These are phyloP conservation scores for Botrytis fragariae DNA, from an alignment of 2,329 filamentous ascomycete genomes.

Conservation along the genomic window DNA sequence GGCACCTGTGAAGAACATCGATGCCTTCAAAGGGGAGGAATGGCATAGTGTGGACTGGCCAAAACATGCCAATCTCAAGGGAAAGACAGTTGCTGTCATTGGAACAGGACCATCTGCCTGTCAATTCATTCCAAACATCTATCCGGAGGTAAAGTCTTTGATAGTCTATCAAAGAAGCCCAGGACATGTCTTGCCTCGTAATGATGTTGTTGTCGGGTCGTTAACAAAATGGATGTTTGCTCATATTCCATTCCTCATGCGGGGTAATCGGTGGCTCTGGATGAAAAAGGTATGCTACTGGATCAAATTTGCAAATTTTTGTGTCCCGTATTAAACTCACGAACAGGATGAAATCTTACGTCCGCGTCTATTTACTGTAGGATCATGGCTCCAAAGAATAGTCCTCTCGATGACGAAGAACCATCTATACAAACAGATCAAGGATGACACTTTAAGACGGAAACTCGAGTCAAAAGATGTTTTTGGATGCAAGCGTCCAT, in stretches of 20 bases:
- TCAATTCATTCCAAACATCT: slow-evolving; percentile 9
- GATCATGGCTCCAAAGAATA: not conserved
- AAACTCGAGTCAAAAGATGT: slow-evolving; percentile 9
- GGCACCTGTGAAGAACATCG: not conserved
- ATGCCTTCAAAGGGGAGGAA: not conserved
- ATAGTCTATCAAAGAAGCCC: slow-evolving; percentile 14
- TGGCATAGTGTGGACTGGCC: slow-evolving; percentile 13
- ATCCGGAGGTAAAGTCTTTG: not conserved
- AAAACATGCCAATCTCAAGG: slow-evolving; percentile 2
- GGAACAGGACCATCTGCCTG: slow-evolving; percentile 13
- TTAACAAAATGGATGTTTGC: slow-evolving; percentile 16
- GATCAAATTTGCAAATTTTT: not conserved
- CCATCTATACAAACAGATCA: slow-evolving; percentile 1
- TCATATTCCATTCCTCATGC: not conserved
- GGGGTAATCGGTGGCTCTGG: not conserved
- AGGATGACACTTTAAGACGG: not conserved
- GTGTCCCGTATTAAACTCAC: not conserved
- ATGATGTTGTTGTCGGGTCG: not conserved
- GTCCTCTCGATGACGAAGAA: not conserved
- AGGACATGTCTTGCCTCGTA: slow-evolving; percentile 4
- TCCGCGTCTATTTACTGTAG: not conserved
- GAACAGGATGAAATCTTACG: not conserved
- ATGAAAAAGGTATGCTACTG: not conserved
- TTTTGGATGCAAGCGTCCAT: slow-evolving; percentile 8
- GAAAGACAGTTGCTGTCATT: slow-evolving; percentile 1